Evolutionary conservation across 75 land plant species (phyloP).

Genomic region (Selaginella moellendorffii): DNA sequence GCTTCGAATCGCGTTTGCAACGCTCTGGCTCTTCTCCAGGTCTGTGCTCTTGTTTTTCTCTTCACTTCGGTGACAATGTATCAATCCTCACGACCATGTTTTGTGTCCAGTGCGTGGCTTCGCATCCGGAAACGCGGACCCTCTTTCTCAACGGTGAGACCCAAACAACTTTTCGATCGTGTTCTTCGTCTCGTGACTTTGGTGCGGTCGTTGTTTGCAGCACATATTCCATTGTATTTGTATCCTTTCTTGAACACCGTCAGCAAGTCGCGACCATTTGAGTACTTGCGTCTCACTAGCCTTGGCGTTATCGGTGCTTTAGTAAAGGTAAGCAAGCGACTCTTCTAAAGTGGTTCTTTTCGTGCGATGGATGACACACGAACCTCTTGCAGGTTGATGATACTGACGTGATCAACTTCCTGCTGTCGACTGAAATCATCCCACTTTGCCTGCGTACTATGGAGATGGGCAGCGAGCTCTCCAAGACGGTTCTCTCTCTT

Average conservation of each 20-base stretch:
- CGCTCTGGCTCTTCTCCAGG: slow-evolving; percentile 95
- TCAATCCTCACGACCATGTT: too few species aligned
- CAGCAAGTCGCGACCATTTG: slow-evolving; percentile 91
- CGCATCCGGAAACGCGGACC: slow-evolving; percentile 83
- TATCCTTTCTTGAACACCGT: slow-evolving; percentile 84
- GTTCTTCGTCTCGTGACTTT: background rate
- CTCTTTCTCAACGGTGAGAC: slow-evolving; percentile 78
- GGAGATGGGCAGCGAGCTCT: slow-evolving; percentile 97
- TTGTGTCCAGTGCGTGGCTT: slow-evolving; percentile 81
- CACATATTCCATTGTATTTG: slow-evolving; percentile 86
- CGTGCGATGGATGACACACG: too few species aligned
- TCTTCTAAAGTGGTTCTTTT: too few species aligned
- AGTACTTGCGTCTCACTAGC: slow-evolving; percentile 86
- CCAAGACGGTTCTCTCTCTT: slow-evolving; percentile 99
- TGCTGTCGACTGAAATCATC: slow-evolving; percentile 89
- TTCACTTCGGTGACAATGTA: too few species aligned
- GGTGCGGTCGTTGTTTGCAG: slow-evolving; percentile 27
- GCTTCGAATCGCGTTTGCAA: slow-evolving; percentile 98
- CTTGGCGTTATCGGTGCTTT: slow-evolving; percentile 98
- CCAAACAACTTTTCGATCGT: background rate
- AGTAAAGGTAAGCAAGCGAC: slow-evolving; percentile 85
- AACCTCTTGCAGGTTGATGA: slow-evolving; percentile 96
- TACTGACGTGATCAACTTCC: slow-evolving; percentile 86
- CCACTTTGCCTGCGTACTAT: slow-evolving; percentile 94
- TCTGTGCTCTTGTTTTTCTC: too few species aligned